Conservation (phyloP, 768 basidiomycete species). For the Stropharia rugosoannulata region DNA sequence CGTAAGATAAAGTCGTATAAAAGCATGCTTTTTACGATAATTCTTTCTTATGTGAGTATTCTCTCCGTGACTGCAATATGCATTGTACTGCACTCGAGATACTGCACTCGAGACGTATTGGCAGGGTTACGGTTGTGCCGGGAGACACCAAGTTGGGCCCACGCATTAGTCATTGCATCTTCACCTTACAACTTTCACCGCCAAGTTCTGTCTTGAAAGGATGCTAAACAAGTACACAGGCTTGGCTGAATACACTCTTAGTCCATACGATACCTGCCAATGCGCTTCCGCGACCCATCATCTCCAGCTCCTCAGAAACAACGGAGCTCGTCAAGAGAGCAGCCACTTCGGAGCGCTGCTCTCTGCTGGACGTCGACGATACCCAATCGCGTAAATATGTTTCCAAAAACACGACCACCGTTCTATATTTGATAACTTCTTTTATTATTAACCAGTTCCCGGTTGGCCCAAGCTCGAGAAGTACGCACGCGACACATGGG, state of each 20-base stretch:
- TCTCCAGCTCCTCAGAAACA: slow-evolving; percentile 3
- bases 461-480: slow-evolving; percentile 23
- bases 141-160: too few species aligned
- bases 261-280: background rate
- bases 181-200: too few species aligned
- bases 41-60: slow-evolving; percentile 9
- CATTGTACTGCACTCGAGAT: too few species aligned
- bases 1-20: slow-evolving; percentile 6
- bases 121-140: too few species aligned
- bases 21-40: slow-evolving; percentile 4
- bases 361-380: slow-evolving; percentile 19
- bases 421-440: background rate
- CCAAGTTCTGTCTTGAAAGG: background rate
- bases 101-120: too few species aligned
- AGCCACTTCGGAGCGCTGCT: slow-evolving; percentile 12
- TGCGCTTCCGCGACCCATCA: background rate
- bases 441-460: slow-evolving; percentile 15
- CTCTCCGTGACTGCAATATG: too few species aligned
- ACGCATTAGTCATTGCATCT: too few species aligned
- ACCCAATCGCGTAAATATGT: slow-evolving; percentile 16
- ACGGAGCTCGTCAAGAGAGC: slow-evolving; percentile 13
- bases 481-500: slow-evolving; percentile 23
- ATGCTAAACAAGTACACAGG: background rate
- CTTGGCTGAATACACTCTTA: background rate
- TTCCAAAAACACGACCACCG: too few species aligned